Conservation (phyloP, 2,329 filamentous ascomycete genomes). For the Sarocladium oryzae region DNA sequence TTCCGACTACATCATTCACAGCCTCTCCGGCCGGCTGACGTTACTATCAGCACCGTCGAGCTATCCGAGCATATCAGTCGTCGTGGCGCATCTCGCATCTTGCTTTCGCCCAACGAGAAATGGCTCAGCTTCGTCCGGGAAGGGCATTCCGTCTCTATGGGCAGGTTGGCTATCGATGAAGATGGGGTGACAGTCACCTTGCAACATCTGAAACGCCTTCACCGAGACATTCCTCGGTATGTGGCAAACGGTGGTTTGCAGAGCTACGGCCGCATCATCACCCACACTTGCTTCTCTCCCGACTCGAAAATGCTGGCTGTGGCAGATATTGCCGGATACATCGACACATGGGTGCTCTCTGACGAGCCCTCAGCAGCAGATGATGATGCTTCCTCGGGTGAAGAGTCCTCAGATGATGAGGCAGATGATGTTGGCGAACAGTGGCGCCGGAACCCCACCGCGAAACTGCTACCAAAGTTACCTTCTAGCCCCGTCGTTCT, state of each 20-base stretch:
- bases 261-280: constrained; percentile 71
- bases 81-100: constrained; percentile 62
- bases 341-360: constrained; percentile 79
- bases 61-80: constrained; percentile 50
- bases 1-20: constrained; percentile 59
- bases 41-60: constrained; percentile 66
- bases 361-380: constrained; percentile 17
- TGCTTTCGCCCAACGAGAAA: constrained; percentile 61
- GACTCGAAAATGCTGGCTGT: constrained; percentile 74
- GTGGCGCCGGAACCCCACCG: constrained; percentile 71
- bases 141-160: constrained; percentile 51
- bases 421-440: constrained; percentile 37
- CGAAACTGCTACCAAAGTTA: constrained; percentile 62
- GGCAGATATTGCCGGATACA: constrained; percentile 74
- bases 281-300: constrained; percentile 68
- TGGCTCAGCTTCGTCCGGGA: constrained; percentile 63
- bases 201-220: constrained; percentile 46
- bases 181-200: constrained; percentile 19
- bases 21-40: constrained; percentile 44
- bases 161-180: constrained; percentile 17
- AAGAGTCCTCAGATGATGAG: constrained; percentile 37
- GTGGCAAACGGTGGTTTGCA: constrained; percentile 60
- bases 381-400: constrained; percentile 26
- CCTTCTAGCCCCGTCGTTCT: constrained; percentile 58
- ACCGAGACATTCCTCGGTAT: constrained; percentile 47